Evolutionary conservation across 139 green algal species (phyloP), one percentile per base, ranked within the genome.

Genomic region (Closterium sp.): DNA sequence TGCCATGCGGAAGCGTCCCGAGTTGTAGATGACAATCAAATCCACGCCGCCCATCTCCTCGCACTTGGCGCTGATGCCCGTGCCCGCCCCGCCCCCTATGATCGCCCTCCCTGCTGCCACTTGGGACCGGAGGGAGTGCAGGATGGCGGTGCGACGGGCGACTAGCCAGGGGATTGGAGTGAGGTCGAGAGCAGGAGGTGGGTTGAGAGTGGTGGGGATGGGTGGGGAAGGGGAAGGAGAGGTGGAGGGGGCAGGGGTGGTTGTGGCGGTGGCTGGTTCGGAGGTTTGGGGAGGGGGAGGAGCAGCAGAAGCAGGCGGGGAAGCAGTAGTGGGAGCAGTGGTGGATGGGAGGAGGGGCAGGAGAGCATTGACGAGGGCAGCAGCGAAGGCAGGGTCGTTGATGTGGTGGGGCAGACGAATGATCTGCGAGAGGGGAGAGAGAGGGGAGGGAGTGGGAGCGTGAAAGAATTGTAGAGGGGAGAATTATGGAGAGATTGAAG

Each of bases 1-100:
- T 5, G 31, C 87, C 87, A 89, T 89, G 31, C 87, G 87, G 87
- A 89, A 89, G 28, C 87, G 87, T 2, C 87, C 87, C n/a, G 31
- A 70, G 87, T 89, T 89, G 87, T 89, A 89, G 87, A 89, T 89
- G 1, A 89, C 31, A 28, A 89, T 89, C 0, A 89, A 17, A 21
- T 89, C 87, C 24, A n/a, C 28, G 19, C 87, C 87, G 0, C 87
- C 87, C 31, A 31, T 31, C 87, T 89, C 87, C 87, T 89, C 87
- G 31, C 31, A 70, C 86, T 89, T 89, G 86, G 86, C 86, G 29
- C 28, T 50, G 9, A 89, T 70, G 1, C 86, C 86, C n/a, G 86
- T 89, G 31, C 86, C 86, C 28, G 86, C 86, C 28, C 86, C 86
- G 17, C 31, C 86, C 11, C 86, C 86, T 50, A 89, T 89, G 28